Percentiles rank a stretch among this genome's conserved stretches.
phyloP scores from a whole-genome alignment of 2,329 filamentous ascomycete genomes.

The Rutstroemia sp. region DNA sequence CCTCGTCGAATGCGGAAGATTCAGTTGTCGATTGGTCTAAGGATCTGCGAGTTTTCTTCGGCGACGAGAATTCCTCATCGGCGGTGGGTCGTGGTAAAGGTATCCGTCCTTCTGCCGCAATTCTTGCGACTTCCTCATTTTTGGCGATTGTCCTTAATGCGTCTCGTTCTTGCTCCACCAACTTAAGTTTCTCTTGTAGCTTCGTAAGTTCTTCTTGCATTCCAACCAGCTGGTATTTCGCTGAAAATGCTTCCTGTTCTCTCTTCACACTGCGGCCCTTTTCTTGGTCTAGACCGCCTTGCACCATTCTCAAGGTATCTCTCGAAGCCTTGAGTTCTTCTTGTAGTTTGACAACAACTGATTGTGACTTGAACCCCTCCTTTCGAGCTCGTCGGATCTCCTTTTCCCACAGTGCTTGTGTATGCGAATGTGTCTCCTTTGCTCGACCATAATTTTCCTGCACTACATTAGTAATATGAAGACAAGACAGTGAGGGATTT shows the following conservation, averaged over 20 bases:
- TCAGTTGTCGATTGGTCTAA: conserved; percentile 42
- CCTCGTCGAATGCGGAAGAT: conserved; percentile 43
- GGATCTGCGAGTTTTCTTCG: conserved; percentile 43
- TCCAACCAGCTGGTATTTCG: conserved; percentile 57
- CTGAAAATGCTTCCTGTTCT: conserved; percentile 63
- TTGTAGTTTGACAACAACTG: conserved; percentile 60
- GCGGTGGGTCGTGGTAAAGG: conserved; percentile 45
- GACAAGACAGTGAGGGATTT: conserved; percentile 18
- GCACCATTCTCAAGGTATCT: conserved; percentile 41
- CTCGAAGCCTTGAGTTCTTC: conserved; percentile 63
- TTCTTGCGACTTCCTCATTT: conserved; percentile 65
- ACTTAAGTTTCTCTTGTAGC: conserved; percentile 53
- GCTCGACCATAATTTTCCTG: conserved; percentile 64
- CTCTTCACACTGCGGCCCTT: conserved; percentile 52
- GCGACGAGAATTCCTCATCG: conserved; percentile 56
- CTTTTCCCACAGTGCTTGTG: conserved; percentile 64
- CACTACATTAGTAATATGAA: conserved; percentile 8
- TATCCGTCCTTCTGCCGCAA: conserved; percentile 64
- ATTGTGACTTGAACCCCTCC: conserved; percentile 70
- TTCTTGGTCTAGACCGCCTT: conserved; percentile 55
- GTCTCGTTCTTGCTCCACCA: conserved; percentile 68
- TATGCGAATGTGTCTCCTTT: conserved; percentile 62
- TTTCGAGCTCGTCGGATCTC: conserved; percentile 63
- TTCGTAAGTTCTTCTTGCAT: conserved; percentile 61
- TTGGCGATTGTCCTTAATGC: conserved; percentile 64